Evolutionary conservation across 2,329 filamentous ascomycete genomes (phyloP).

Genomic region (Pseudogymnoascus sp.): DNA sequence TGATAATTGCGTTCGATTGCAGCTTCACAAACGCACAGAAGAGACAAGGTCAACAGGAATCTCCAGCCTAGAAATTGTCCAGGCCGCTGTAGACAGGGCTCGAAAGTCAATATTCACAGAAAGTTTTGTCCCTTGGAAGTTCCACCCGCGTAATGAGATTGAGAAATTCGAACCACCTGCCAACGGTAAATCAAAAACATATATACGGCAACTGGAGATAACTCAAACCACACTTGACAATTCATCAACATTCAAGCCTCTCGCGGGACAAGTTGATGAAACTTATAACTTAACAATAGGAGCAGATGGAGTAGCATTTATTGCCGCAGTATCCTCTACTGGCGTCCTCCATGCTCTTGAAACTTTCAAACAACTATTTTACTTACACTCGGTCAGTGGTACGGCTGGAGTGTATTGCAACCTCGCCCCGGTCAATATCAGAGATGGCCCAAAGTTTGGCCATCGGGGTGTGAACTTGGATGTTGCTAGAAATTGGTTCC

Average conservation of each 20-base stretch:
- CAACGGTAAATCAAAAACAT: conserved; percentile 34
- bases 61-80: conserved; percentile 46
- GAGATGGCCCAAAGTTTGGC: conserved; percentile 65
- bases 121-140: conserved; percentile 71
- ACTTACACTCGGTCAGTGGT: conserved; percentile 51
- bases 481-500: conserved; percentile 65
- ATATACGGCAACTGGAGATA: conserved; percentile 55
- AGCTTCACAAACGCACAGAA: conserved; percentile 16
- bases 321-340: conserved; percentile 58
- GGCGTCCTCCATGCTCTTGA: conserved; percentile 69
- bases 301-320: conserved; percentile 49
- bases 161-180: conserved; percentile 57
- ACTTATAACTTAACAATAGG: conserved; percentile 63
- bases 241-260: conserved; percentile 49
- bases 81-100: conserved; percentile 51
- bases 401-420: conserved; percentile 56
- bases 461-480: conserved; percentile 79
- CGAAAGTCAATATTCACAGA: conserved; percentile 58
- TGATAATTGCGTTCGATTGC: conserved; percentile 22
- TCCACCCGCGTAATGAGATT: conserved; percentile 52
- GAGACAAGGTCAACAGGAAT: conserved; percentile 10
- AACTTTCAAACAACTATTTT: conserved; percentile 75
- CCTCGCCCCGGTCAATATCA: conserved; percentile 61
- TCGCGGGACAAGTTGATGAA: conserved; percentile 62
- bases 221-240: conserved; percentile 51